Base-by-base conservation (phyloP, 2,329 filamentous ascomycete species). In the Xylariaceae sp. region DNA sequence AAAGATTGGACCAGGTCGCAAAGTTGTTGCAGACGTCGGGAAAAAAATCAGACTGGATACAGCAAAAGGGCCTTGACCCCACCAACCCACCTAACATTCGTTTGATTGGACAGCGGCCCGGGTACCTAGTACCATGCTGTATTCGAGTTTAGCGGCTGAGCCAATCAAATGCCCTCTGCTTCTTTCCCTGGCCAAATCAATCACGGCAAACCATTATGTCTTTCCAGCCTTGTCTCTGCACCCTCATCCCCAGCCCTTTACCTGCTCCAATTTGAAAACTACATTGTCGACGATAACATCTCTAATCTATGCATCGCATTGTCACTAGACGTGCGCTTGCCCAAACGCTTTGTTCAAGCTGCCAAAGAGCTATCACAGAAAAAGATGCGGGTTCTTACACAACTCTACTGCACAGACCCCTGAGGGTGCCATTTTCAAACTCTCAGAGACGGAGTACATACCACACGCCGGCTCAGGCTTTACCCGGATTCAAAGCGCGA, bases 251-350 rank as follows among this genome's bases (percentile, higher is more conserved):
- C 21, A 28, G 12, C 17, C 17, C 17, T 41, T 24, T 28, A 5
- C 41, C 48, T 21, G 5, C 24, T 23, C 28, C n/a, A 33, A 14
- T 17, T 39, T 12, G 19, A 45, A 24, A 6, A 37, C n/a, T 29
- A 36, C 29, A 29, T 40, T 45, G 6, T 39, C 33, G 17, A 12
- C 17, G 23, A 4, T 16, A 41, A 40, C 17, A 46, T 23, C 24
- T 28, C n/a, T 46, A 47, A 53, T 62, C 48, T 63, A 71, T 71
- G 69, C 60, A 69, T 69, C 68, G 66, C 41, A 53, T 55, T 56
- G 58, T 50, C 29, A 40, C 45, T 14, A 64, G 66, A 58, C 63
- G 63, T 59, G 58, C 53, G 44, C 49, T 65, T 55, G 53, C 59
- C 33, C 61, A 56, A 49, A 62, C 52, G 37, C 50, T 62, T 28